These are phyloP conservation scores for Alliaria petiolata DNA, from an alignment of 345 rosid species.

Conservation along the genomic window DNA sequence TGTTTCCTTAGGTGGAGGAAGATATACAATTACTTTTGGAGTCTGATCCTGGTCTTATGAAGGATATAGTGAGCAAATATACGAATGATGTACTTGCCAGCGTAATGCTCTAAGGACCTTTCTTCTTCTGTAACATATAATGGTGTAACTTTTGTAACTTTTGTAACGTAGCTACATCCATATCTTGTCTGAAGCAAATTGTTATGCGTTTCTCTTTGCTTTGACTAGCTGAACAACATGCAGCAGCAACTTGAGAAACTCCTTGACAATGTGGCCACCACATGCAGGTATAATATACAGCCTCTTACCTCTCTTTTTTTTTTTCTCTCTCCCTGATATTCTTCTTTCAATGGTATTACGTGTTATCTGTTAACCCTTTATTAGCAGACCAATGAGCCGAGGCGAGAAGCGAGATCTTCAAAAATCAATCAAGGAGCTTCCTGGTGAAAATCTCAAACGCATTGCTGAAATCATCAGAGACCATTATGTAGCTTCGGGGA, in stretches of 20 bases:
- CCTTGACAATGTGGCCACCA: conserved; percentile 19
- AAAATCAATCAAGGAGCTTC: conserved; percentile 24
- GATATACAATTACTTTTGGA: conserved; percentile 11
- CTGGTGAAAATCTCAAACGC: not conserved
- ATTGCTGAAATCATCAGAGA: conserved; percentile 17
- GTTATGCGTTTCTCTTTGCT: too few species aligned
- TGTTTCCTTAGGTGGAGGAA: conserved; percentile 14
- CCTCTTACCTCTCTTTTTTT: not conserved
- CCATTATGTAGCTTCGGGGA: conserved; percentile 22
- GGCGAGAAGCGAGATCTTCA: conserved; percentile 25
- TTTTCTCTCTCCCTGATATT: not conserved
- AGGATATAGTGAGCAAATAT: conserved; percentile 9
- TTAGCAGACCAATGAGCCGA: conserved; percentile 25
- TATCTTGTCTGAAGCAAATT: not conserved
- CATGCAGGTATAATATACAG: conserved; percentile 18
- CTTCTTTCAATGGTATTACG: not conserved
- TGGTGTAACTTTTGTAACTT: not conserved
- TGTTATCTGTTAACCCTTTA: not conserved
- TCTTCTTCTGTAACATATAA: conserved; percentile 5
- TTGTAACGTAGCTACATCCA: conserved; percentile 2
- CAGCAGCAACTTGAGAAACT: conserved; percentile 26
- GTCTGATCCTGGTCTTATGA: conserved; percentile 21
- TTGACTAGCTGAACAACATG: conserved; percentile 19
- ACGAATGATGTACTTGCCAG: conserved; percentile 6
- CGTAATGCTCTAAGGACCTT: conserved; percentile 6